phyloP scores from a whole-genome alignment of 2,329 filamentous ascomycete genomes.

The Aspergillus floridensis region DNA sequence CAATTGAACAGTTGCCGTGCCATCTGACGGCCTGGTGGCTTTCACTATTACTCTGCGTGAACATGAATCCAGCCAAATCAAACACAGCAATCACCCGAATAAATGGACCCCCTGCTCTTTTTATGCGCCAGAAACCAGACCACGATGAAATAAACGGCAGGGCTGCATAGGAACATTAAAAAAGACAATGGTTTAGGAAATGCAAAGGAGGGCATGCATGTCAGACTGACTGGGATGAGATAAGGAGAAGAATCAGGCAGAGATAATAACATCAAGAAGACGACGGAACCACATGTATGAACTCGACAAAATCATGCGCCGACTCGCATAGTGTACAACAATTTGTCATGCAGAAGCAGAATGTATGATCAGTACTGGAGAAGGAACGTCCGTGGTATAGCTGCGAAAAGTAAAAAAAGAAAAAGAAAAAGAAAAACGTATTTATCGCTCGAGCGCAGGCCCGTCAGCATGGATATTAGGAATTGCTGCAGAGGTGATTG shows the following conservation, averaged over 20 bases:
- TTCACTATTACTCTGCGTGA: constrained; percentile 30
- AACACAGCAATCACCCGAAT: constrained; percentile 31
- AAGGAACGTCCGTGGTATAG: constrained; percentile 23
- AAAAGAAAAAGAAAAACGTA: constrained; percentile 19
- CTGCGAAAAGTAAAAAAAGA: constrained; percentile 21
- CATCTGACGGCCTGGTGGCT: constrained; percentile 15
- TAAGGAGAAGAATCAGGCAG: constrained; percentile 21
- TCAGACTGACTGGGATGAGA: constrained; percentile 21
- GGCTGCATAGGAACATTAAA: constrained; percentile 19
- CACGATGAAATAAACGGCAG: constrained; percentile 18
- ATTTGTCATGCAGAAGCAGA: constrained; percentile 30
- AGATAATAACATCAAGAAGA: neutral
- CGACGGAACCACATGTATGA: constrained; percentile 3
- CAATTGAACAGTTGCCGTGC: constrained; percentile 14
- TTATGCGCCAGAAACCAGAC: constrained; percentile 35
- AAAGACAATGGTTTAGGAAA: constrained; percentile 17
- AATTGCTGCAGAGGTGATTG: neutral
- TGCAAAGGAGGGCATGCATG: constrained; percentile 23
- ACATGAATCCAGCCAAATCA: constrained; percentile 31
- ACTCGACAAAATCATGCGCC: constrained; percentile 23
- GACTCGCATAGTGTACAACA: constrained; percentile 34
- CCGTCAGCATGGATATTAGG: constrained; percentile 21
- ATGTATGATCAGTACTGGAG: constrained; percentile 23
- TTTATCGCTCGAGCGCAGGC: constrained; percentile 26
- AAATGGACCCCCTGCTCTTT: constrained; percentile 32